Evolutionary conservation across 306 rosid genomes (phyloP).

Genomic region (Cajanus cajan): DNA sequence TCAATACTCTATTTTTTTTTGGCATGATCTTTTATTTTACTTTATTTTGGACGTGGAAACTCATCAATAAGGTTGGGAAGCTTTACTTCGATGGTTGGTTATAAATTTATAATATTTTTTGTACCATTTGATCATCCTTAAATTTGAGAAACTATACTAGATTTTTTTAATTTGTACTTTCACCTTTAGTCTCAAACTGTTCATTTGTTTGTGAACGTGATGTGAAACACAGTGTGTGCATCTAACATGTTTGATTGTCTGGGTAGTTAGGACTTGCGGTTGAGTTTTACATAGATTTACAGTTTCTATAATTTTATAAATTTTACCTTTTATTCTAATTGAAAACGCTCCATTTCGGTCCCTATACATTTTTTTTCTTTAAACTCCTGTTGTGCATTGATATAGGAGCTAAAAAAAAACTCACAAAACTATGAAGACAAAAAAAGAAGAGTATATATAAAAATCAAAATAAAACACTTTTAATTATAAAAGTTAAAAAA

Average conservation of each 20-base stretch:
- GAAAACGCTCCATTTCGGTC: no score
- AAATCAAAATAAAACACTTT: no score
- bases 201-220: background rate
- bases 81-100: background rate
- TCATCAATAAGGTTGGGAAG: background rate
- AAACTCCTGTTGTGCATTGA: no score
- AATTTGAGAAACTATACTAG: background rate
- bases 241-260: background rate
- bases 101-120: background rate
- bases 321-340: no score
- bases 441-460: no score
- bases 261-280: background rate
- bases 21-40: no score
- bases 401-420: no score
- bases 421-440: no score
- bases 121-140: constrained; percentile 9
- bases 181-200: background rate
- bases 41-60: background rate
- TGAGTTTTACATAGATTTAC: background rate
- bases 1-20: no score
- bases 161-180: background rate
- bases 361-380: no score
- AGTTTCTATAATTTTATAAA: no score
- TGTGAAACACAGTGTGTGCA: background rate
- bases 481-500: no score